phyloP scores from a whole-genome alignment of 2,329 filamentous ascomycete species.

The Hyphodiscus sp. region DNA sequence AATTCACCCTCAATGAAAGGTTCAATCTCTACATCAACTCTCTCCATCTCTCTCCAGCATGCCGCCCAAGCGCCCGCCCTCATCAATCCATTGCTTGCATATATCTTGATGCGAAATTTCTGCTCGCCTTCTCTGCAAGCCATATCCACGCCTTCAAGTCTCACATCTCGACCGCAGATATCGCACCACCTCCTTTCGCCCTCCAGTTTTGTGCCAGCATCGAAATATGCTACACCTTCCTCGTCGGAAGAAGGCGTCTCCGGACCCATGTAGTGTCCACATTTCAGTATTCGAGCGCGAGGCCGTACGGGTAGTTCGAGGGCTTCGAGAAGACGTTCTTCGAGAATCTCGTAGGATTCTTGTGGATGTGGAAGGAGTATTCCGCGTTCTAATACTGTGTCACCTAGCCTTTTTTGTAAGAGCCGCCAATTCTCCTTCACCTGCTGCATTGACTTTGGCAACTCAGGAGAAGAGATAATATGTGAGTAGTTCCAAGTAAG shows the following conservation, averaged over 20 bases:
- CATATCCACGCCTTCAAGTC: conserved; percentile 21
- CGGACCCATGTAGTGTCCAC: conserved; percentile 67
- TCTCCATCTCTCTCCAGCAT: conserved; percentile 96
- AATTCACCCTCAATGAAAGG: conserved; percentile 59
- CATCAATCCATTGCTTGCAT: conserved; percentile 93
- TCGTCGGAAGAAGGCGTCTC: conserved; percentile 25
- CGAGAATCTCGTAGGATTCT: conserved; percentile 72
- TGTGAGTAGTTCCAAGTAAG: conserved; percentile 59
- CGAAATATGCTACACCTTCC: conserved; percentile 17
- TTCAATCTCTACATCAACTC: conserved; percentile 89
- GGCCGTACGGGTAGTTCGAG: conserved; percentile 60
- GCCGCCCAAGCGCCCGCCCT: conserved; percentile 84
- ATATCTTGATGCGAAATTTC: conserved; percentile 79
- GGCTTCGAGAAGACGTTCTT: conserved; percentile 70
- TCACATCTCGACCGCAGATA: conserved; percentile 28
- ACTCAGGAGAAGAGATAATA: conserved; percentile 40
- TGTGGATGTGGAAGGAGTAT: conserved; percentile 72
- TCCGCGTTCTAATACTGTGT: conserved; percentile 67
- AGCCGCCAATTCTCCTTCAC: conserved; percentile 60
- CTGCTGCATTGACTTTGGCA: conserved; percentile 41
- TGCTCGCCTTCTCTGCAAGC: conserved; percentile 14
- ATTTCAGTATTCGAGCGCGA: conserved; percentile 64
- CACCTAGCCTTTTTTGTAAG: conserved; percentile 63
- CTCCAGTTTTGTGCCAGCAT: conserved; percentile 4
- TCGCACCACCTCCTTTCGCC: conserved; percentile 27